These are phyloP conservation scores for Oryza punctata DNA, from an alignment of 176 grass and related monocot genomes.

Conservation along the genomic window DNA sequence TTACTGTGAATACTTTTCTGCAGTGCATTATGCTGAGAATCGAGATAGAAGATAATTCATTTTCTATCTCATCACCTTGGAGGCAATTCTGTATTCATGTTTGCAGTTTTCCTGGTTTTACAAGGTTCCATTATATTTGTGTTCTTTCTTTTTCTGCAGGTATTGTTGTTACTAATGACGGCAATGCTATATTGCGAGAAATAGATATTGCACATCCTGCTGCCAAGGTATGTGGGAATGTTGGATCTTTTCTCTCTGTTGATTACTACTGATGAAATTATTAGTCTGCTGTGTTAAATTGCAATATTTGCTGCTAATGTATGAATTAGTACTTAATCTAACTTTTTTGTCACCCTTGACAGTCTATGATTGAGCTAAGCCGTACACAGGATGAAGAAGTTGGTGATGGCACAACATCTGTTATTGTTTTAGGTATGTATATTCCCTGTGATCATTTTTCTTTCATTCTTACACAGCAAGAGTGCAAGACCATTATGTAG, in stretches of 20 bases:
- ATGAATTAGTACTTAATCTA: neutral
- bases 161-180: conserved; percentile 98
- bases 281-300: neutral
- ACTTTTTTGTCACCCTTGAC: neutral
- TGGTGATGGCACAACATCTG: conserved; percentile 98
- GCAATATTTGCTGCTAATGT: neutral
- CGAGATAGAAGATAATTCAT: neutral
- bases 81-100: neutral
- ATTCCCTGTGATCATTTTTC: neutral
- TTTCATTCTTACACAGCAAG: neutral
- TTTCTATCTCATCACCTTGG: neutral
- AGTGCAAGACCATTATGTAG: neutral
- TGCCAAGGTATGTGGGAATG: conserved; percentile 64
- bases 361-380: conserved; percentile 99
- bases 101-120: neutral
- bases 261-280: neutral
- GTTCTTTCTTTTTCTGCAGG: conserved; percentile 48
- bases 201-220: conserved; percentile 97
- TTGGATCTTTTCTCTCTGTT: neutral
- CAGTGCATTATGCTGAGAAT: neutral
- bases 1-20: neutral
- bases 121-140: conserved; percentile 28
- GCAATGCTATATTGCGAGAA: conserved; percentile 95
- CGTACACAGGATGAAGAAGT: conserved; percentile 99
- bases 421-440: conserved; percentile 90